Evolutionary conservation across 768 basidiomycete genomes (phyloP), one percentile per base, ranked within the genome.

Genomic region (Multifurca ochricompacta): DNA sequence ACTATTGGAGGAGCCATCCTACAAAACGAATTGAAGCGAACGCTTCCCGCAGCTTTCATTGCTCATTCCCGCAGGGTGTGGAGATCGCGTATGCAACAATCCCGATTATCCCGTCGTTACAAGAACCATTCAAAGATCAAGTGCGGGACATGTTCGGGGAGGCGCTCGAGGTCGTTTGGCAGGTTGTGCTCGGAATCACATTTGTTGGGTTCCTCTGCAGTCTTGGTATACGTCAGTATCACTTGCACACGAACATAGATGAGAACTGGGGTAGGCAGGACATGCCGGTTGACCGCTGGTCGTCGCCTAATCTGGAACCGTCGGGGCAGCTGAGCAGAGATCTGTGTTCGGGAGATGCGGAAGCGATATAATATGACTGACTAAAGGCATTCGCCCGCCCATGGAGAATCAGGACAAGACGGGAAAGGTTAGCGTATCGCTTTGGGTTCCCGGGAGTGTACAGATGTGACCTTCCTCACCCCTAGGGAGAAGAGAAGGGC

Each of bases 1-100:
- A 64, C 67, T 8, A 62, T 74, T 32, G 71, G 71, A 2, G 63
- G 66, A 2, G 65, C 68, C 0, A 54, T 73, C 31, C 62, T 75
- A 7, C 69, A 71, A 51, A 75, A 74, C 59, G 48, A 68, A 52
- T 68, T 76, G 23, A 44, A 47, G 9, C 59, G 52, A 8, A 51
- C 54, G 1, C 63, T 75, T 0, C 73, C 75, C 0, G 27, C 44
- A 0, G 54, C 51, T 1, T 69, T 72, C 51, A 31, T 64, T 2
- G 45, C 53, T 0, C 30, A 53, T 59, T 70, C 53, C 63, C 65
- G 0, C 51, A 59, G 18, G 63, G 65, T n/a, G 57, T 59, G 18
- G 62, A 65, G 41, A 56, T 68, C 35, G 53, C 64, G 18, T 61
- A 53, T 28, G 49, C 56, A 28, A 47, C 62, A 5, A 69, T 72